Evolutionary conservation across 1,139 yeast genomes (phyloP), one percentile per base, ranked within the genome.

Genomic region (Yamadazyma buinensis): DNA sequence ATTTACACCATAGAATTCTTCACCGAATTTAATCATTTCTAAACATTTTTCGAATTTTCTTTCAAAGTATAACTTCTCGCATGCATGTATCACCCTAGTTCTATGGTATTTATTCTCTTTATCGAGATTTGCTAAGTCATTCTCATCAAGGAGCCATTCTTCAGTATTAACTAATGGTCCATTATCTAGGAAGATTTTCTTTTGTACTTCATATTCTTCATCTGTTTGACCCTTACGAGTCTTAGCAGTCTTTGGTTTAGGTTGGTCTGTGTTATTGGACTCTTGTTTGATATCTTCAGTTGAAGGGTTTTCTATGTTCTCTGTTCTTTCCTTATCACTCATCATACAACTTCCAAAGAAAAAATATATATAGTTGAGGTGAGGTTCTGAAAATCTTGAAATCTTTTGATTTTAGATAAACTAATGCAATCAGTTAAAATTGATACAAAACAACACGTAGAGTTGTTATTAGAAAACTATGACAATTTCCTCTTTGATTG

Each of bases 401-500:
- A n/a, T n/a, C n/a, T 10, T 15, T 12, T 25, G 27, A 10, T 6
- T 15, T n/a, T n/a, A n/a, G n/a, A n/a, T n/a, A n/a, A n/a, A n/a
- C n/a, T 17, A 5, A 23, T 23, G 25, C 8, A n/a, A 3, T 26
- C 32, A 8, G 9, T 13, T 12, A 25, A 20, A 13, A 30, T 30
- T 25, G 33, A 30, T 5, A 15, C 30, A 12, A 65, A 64, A 39
- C 67, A 64, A 29, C 71, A 68, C 23, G 83, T 77, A 3, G 65
- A 68, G 31, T 51, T 59, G n/a, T 63, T 90, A 33, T 58, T 90
- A 11, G 72, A 68, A 41, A 58, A 68, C 31, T 84, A 80, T 55
- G 96, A 87, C 52, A 84, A 84, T 40, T 88, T 88, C 49, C 64
- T 90, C 39, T 90, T 90, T 54, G 97, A 90, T 53, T 90, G 97